phyloP scores from a whole-genome alignment of 2,329 filamentous ascomycete species.

The Epichloe amarillans region DNA sequence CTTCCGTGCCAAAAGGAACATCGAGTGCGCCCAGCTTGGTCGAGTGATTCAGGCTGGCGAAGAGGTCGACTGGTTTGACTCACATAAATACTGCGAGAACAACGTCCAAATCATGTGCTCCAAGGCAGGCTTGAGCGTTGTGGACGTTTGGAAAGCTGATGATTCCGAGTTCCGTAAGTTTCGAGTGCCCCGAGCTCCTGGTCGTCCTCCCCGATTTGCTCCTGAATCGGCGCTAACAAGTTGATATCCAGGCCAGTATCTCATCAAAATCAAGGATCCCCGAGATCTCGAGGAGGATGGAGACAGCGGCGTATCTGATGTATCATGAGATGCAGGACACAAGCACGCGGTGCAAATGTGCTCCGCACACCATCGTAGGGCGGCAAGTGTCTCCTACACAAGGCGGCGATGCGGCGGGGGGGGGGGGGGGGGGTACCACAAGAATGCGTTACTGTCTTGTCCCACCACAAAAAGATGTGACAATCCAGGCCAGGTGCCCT shows the following conservation, averaged over 20 bases:
- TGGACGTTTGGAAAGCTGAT: constrained; percentile 23
- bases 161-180: constrained; percentile 26
- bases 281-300: constrained; percentile 20
- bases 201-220: not conserved
- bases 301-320: constrained; percentile 25
- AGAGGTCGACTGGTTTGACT: constrained; percentile 30
- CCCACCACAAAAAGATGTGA: no score
- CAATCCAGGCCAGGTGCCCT: no score
- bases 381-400: not conserved
- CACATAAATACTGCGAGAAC: constrained; percentile 26
- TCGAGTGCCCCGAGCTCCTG: not conserved
- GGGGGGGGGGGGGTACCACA: not conserved
- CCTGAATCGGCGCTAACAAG: constrained; percentile 10
- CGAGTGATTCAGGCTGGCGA: constrained; percentile 18
- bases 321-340: constrained; percentile 1
- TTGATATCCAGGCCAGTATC: constrained; percentile 21
- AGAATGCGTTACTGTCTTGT: no score
- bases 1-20: constrained; percentile 22
- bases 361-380: not conserved
- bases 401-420: not conserved
- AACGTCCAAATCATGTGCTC: constrained; percentile 26
- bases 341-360: not conserved
- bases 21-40: constrained; percentile 14
- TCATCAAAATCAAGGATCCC: constrained; percentile 19
- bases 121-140: constrained; percentile 23